Evolutionary conservation across 176 grass and related monocot genomes (phyloP).

Genomic region (Poa annua): DNA sequence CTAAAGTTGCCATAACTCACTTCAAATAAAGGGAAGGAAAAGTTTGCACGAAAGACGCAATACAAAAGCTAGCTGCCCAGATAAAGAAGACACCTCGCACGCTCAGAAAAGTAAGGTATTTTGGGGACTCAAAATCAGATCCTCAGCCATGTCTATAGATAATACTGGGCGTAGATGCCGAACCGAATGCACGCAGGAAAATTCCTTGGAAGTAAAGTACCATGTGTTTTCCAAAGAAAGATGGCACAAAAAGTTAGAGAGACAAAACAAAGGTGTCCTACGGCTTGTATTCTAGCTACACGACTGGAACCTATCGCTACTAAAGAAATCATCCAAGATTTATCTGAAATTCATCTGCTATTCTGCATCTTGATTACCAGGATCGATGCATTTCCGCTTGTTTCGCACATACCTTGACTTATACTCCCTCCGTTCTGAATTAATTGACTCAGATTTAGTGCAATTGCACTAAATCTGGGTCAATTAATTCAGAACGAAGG

Average conservation of each 20-base stretch:
- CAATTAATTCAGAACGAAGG: too few relatives aligned
- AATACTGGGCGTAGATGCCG: slow-evolving; percentile 43
- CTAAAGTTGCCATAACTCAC: slow-evolving; percentile 30
- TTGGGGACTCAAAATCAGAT: slow-evolving; percentile 48
- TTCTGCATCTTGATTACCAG: background rate
- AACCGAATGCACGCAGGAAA: slow-evolving; percentile 39
- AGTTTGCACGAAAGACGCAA: slow-evolving; percentile 47
- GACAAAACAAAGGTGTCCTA: slow-evolving; percentile 40
- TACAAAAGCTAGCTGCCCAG: slow-evolving; percentile 23
- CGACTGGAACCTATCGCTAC: background rate
- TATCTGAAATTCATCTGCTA: background rate
- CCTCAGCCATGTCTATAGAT: slow-evolving; percentile 37
- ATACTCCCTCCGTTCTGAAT: too few relatives aligned
- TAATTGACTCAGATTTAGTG: too few relatives aligned
- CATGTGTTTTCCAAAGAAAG: slow-evolving; percentile 43
- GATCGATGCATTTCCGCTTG: background rate
- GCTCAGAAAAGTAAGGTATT: slow-evolving; percentile 44
- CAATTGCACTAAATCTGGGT: too few relatives aligned
- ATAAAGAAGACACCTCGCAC: slow-evolving; percentile 52
- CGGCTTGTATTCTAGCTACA: slow-evolving; percentile 32
- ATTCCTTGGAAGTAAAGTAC: slow-evolving; percentile 46
- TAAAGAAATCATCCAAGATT: background rate
- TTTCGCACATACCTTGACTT: background rate
- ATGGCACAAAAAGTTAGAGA: background rate
- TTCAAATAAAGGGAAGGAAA: slow-evolving; percentile 43